A percentile compares a stretch with the other conserved stretches of the same genome.
phyloP scores from a whole-genome alignment of 495 filamentous ascomycete genomes.

The Talaromyces wortmannii region DNA sequence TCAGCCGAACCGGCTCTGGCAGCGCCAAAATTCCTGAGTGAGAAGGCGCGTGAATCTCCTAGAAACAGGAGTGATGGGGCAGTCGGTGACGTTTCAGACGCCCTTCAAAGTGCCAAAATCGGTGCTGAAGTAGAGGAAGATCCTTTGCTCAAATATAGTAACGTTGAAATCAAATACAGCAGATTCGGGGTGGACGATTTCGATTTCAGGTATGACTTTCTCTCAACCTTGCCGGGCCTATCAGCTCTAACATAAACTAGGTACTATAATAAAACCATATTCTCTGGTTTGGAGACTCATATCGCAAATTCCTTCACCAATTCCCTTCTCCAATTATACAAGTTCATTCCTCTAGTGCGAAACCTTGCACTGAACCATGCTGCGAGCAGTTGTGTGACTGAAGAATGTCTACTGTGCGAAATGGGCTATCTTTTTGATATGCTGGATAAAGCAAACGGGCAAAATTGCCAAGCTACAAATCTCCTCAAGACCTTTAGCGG shows the following conservation, averaged over 20 bases:
- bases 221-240: conserved; percentile 5
- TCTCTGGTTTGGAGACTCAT: conserved; percentile 91
- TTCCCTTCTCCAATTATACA: conserved; percentile 81
- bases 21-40: conserved; percentile 86
- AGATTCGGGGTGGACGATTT: conserved; percentile 97
- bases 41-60: conserved; percentile 70
- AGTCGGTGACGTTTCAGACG: conserved; percentile 56
- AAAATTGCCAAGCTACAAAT: conserved; percentile 96
- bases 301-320: conserved; percentile 96
- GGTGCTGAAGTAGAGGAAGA: conserved; percentile 58
- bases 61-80: conserved; percentile 44
- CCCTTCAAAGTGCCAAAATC: conserved; percentile 52
- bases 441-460: conserved; percentile 88
- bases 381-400: conserved; percentile 71
- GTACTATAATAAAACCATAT: conserved; percentile 85
- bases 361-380: conserved; percentile 90
- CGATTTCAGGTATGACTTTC: conserved; percentile 73
- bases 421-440: conserved; percentile 96
- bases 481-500: conserved; percentile 82
- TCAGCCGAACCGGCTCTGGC: conserved; percentile 47
- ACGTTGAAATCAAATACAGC: conserved; percentile 94
- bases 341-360: conserved; percentile 79
- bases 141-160: conserved; percentile 77
- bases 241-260: conserved; percentile 29
- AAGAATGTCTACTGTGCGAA: conserved; percentile 86